Conservation (phyloP, 2,329 filamentous ascomycete genomes). For the Fonsecaea erecta region DNA sequence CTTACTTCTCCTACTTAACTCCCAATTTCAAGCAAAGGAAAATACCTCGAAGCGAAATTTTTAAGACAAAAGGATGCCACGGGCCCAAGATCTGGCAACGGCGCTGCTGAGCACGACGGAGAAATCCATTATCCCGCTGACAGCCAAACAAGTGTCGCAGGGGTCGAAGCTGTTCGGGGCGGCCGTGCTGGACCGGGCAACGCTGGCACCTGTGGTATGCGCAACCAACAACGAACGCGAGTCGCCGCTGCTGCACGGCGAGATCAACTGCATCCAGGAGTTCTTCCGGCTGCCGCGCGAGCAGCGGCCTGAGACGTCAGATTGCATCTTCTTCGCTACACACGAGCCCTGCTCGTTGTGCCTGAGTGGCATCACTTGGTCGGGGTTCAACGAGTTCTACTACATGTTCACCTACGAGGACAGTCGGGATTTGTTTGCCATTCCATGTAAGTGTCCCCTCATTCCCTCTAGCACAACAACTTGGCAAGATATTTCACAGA, state of each 20-base stretch:
- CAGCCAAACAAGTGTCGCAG: constrained; percentile 54
- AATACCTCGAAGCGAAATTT: no score
- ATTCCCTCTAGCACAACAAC: no score
- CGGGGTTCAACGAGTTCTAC: constrained; percentile 61
- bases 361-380: constrained; percentile 63
- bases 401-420: constrained; percentile 66
- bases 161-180: constrained; percentile 64
- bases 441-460: constrained; percentile 58
- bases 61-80: not conserved
- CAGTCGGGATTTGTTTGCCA: constrained; percentile 60
- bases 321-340: constrained; percentile 63
- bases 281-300: constrained; percentile 55
- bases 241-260: constrained; percentile 63
- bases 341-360: constrained; percentile 65
- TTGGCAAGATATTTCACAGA: no score
- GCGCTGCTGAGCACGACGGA: constrained; percentile 42
- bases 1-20: no score
- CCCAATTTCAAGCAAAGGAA: no score
- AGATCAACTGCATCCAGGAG: constrained; percentile 65
- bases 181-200: constrained; percentile 54
- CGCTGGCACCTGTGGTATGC: constrained; percentile 53
- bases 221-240: constrained; percentile 62
- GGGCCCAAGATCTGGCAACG: constrained; percentile 17
- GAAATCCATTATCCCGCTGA: constrained; percentile 57
- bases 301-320: constrained; percentile 49